Percentiles rank a stretch among this genome's conserved stretches.
These are phyloP conservation scores for Talaromyces stipitatus DNA, from an alignment of 495 filamentous ascomycete species.

Conservation along the genomic window DNA sequence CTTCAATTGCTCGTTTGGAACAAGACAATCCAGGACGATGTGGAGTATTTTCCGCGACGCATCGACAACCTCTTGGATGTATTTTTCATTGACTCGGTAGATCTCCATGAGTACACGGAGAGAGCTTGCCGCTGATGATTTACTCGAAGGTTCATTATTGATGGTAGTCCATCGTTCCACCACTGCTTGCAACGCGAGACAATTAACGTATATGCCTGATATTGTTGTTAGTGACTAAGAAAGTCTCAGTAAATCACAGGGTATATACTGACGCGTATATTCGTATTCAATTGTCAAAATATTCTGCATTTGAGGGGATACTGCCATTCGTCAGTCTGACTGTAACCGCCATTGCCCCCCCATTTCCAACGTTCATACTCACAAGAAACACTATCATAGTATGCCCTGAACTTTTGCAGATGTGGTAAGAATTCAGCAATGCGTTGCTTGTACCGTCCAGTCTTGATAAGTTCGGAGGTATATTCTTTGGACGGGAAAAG, in stretches of 20 bases:
- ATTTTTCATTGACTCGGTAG: constrained; percentile 56
- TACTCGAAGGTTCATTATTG: constrained; percentile 44
- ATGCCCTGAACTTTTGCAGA: constrained; percentile 63
- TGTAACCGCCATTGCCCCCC: background rate
- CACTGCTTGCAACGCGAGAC: constrained; percentile 85
- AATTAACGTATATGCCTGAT: constrained; percentile 73
- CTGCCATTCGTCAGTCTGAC: constrained; percentile 25
- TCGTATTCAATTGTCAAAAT: constrained; percentile 89
- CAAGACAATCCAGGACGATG: constrained; percentile 74
- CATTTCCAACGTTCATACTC: background rate
- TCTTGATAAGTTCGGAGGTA: constrained; percentile 79
- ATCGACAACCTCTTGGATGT: constrained; percentile 82
- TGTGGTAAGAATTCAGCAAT: constrained; percentile 77
- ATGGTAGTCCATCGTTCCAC: constrained; percentile 84
- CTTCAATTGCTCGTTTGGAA: constrained; percentile 76
- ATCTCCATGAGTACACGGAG: constrained; percentile 49
- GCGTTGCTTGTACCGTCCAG: constrained; percentile 67
- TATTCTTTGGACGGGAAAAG: constrained; percentile 77
- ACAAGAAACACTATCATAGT: constrained; percentile 51
- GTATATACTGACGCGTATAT: constrained; percentile 65
- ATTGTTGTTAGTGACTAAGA: constrained; percentile 12
- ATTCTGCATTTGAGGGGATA: constrained; percentile 69
- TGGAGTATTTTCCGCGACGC: constrained; percentile 76
- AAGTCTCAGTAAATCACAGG: constrained; percentile 11
- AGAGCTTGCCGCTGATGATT: constrained; percentile 31